Evolutionary conservation across 1,139 yeast genomes (phyloP).

Genomic region (Taphrina pruni): DNA sequence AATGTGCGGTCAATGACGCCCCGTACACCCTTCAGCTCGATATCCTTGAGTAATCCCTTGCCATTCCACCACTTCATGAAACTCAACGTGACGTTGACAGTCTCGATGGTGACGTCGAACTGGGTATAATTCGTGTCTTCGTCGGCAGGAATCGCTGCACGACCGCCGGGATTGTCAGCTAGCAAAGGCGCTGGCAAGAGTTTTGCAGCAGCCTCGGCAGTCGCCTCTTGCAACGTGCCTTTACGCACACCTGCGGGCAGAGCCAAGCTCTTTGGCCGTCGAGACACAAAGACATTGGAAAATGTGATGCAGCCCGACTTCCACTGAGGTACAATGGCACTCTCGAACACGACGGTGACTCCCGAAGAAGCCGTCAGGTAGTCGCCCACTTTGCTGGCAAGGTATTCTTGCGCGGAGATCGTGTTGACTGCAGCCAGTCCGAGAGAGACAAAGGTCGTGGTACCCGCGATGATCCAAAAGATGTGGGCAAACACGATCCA

Average conservation of each 20-base stretch:
- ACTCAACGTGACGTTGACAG: constrained; percentile 78
- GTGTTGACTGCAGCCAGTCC: constrained; percentile 81
- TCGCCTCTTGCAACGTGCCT: constrained; percentile 63
- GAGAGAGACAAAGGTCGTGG: constrained; percentile 86
- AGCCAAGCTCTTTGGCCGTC: constrained; percentile 65
- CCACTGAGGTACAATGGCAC: constrained; percentile 96
- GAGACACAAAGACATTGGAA: constrained; percentile 82
- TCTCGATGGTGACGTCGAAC: constrained; percentile 87
- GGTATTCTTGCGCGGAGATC: constrained; percentile 85
- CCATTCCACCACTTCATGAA: constrained; percentile 90
- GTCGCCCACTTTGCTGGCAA: constrained; percentile 81
- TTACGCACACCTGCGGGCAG: constrained; percentile 61
- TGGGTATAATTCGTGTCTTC: constrained; percentile 97
- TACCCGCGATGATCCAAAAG: constrained; percentile 75
- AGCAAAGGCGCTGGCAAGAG: constrained; percentile 23
- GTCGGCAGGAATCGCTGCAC: constrained; percentile 47
- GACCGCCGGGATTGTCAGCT: not conserved
- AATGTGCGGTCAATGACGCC: constrained; percentile 92
- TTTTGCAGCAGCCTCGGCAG: constrained; percentile 53
- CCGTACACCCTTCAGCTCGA: constrained; percentile 81
- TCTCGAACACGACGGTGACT: constrained; percentile 86
- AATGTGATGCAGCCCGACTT: constrained; percentile 82
- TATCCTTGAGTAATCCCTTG: constrained; percentile 79
- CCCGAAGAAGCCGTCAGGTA: constrained; percentile 82
- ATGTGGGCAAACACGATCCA: constrained; percentile 91